Conservation (phyloP, 75 land plant species). For the Selaginella moellendorffii region DNA sequence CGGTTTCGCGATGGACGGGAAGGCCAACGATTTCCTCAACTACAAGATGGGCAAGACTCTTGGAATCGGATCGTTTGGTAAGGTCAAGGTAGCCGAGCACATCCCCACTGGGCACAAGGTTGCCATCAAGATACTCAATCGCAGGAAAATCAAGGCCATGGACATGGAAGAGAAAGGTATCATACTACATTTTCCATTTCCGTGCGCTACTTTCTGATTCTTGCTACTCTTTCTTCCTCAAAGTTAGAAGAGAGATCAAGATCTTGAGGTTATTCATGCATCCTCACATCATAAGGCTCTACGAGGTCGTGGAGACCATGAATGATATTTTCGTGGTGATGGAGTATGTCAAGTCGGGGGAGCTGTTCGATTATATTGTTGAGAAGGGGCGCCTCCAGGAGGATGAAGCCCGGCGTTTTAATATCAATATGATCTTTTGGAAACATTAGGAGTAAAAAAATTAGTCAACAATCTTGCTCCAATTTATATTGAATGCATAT, state of each 20-base stretch:
- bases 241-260: conserved; percentile 79
- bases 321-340: too few species aligned
- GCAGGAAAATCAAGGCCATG: conserved; percentile 64
- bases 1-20: too few species aligned
- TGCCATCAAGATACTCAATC: too few species aligned
- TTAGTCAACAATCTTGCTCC: too few species aligned
- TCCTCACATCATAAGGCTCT: too few species aligned
- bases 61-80: conserved; percentile 81
- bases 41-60: conserved; percentile 73
- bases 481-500: too few species aligned
- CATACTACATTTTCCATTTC: background rate
- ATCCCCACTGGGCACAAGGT: conserved; percentile 48
- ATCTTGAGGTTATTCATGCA: conserved; percentile 69
- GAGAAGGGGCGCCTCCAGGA: conserved; percentile 75
- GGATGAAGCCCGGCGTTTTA: conserved; percentile 71
- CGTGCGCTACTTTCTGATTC: background rate
- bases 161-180: conserved; percentile 86
- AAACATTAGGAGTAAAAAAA: too few species aligned
- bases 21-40: conserved; percentile 37
- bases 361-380: conserved; percentile 88
- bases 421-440: too few species aligned
- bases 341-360: conserved; percentile 88
- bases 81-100: conserved; percentile 78
- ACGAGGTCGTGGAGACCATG: conserved; percentile 78
- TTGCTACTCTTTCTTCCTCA: background rate